These are phyloP conservation scores for Rosa multiflora DNA, from an alignment of 306 rosid genomes.

Conservation along the genomic window DNA sequence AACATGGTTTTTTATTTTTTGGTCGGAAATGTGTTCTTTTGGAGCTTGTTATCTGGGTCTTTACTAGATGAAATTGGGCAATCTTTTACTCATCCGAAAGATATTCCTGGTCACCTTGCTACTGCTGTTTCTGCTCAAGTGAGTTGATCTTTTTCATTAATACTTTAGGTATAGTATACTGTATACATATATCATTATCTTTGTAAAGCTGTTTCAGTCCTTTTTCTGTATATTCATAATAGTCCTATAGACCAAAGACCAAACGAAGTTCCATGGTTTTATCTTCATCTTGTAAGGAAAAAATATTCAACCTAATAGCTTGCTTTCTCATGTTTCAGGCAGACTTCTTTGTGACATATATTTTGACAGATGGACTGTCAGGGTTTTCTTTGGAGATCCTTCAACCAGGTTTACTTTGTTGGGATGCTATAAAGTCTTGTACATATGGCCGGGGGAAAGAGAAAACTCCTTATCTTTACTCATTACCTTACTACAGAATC, in stretches of 20 bases:
- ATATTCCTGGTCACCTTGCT: slow-evolving; percentile 72
- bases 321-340: slow-evolving; percentile 54
- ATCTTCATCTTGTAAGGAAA: neutral
- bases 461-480: slow-evolving; percentile 62
- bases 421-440: slow-evolving; percentile 59
- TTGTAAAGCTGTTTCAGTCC: neutral
- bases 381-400: slow-evolving; percentile 92
- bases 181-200: neutral
- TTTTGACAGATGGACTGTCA: slow-evolving; percentile 77
- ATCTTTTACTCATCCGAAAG: slow-evolving; percentile 60
- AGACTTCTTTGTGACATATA: slow-evolving; percentile 90
- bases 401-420: slow-evolving; percentile 74
- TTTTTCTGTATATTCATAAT: neutral
- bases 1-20: slow-evolving; percentile 93
- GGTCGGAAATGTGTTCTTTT: slow-evolving; percentile 86
- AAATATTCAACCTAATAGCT: neutral
- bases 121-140: slow-evolving; percentile 80
- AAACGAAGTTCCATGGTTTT: neutral
- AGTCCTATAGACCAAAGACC: neutral
- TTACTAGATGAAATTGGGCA: slow-evolving; percentile 77
- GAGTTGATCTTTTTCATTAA: slow-evolving; percentile 31
- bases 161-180: slow-evolving; percentile 8
- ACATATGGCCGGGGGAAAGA: slow-evolving; percentile 33
- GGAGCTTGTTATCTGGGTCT: slow-evolving; percentile 87
- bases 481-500: slow-evolving; percentile 70